Percentiles rank a stretch among this genome's conserved stretches.
These are phyloP conservation scores for Hibiscus syriacus DNA, from an alignment of 345 rosid species.

Conservation along the genomic window DNA sequence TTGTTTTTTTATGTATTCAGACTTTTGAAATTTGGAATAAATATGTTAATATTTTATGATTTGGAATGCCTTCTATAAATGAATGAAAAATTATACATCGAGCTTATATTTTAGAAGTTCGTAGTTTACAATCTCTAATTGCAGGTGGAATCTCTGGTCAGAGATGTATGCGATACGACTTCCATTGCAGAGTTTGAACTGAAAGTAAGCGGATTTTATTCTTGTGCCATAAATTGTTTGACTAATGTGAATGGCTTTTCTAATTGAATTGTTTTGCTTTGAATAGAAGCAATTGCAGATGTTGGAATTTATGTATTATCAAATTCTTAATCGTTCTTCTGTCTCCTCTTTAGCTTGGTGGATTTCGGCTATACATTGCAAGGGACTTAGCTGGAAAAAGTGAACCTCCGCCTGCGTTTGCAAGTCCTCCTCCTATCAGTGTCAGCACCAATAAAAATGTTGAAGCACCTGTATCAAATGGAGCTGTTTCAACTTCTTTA, in stretches of 20 bases:
- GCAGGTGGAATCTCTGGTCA: conserved; percentile 69
- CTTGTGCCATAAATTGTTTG: neutral
- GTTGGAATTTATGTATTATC: neutral
- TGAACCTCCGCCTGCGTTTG: conserved; percentile 27
- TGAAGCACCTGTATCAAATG: conserved; percentile 29
- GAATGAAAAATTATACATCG: neutral
- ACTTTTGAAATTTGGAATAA: neutral
- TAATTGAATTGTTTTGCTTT: neutral
- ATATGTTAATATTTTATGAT: neutral
- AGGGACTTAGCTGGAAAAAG: conserved; percentile 41
- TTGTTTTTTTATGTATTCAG: neutral
- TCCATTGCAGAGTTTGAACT: conserved; percentile 72
- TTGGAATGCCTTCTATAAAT: neutral
- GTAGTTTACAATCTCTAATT: conserved; percentile 2
- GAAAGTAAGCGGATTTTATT: conserved; percentile 43
- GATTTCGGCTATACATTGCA: conserved; percentile 55
- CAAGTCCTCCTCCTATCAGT: conserved; percentile 26
- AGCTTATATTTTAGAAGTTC: conserved; percentile 6
- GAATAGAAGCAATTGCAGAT: neutral
- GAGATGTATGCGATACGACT: conserved; percentile 54
- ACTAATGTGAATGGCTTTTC: conserved; percentile 4
- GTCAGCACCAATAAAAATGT: conserved; percentile 17
- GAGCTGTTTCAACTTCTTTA: conserved; percentile 51
- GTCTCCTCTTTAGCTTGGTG: conserved; percentile 44
- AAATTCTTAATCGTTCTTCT: neutral